These are phyloP conservation scores for Closterium sp. DNA, from an alignment of 139 green algal genomes.

Conservation along the genomic window DNA sequence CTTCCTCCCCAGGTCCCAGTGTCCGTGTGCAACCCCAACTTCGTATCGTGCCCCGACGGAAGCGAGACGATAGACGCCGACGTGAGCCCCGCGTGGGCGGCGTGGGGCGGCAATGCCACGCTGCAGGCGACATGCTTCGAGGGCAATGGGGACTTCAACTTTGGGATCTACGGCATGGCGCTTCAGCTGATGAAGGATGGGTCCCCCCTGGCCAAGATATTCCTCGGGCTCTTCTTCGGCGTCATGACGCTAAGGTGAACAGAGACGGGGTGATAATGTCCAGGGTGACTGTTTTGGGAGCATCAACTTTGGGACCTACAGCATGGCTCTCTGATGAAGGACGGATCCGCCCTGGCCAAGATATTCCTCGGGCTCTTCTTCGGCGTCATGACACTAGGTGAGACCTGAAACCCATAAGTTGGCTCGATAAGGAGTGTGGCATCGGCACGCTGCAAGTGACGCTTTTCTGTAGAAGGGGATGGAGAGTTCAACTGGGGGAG, in stretches of 20 bases:
- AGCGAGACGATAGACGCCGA: not conserved
- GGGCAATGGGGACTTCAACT: not conserved
- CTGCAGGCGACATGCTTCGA: not conserved
- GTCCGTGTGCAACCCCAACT: not conserved
- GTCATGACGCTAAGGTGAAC: conserved; percentile 17
- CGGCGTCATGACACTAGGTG: not conserved
- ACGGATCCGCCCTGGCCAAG: not conserved
- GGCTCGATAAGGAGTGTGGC: no score
- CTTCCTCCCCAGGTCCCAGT: not conserved
- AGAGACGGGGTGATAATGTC: no score
- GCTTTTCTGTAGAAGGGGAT: no score
- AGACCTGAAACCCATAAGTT: no score
- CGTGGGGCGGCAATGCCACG: not conserved
- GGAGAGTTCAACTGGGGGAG: not conserved
- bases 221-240: not conserved
- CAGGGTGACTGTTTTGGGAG: not conserved
- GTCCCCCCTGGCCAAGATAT: not conserved
- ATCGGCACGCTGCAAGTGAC: no score
- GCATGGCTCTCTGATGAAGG: not conserved
- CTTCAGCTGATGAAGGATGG: not conserved
- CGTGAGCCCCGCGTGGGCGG: not conserved
- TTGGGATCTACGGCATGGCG: not conserved
- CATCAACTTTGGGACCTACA: not conserved
- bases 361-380: not conserved
- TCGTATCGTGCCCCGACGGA: not conserved